phyloP scores from a whole-genome alignment of 2,329 filamentous ascomycete genomes.

The Cercospora sesami region DNA sequence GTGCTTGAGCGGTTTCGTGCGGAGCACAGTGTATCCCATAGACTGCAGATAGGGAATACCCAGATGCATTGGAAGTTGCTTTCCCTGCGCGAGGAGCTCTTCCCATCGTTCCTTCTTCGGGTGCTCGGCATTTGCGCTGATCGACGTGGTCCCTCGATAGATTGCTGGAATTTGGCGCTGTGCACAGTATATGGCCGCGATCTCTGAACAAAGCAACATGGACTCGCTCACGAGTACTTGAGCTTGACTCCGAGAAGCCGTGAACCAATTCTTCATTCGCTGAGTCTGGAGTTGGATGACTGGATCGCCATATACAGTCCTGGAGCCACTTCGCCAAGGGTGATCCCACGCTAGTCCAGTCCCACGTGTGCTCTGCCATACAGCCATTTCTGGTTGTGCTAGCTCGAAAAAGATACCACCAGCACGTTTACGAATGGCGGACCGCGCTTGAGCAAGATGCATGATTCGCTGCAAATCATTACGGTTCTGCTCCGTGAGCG shows the following conservation, averaged over 20 bases:
- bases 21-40: slow-evolving; percentile 46
- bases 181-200: slow-evolving; percentile 55
- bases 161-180: slow-evolving; percentile 54
- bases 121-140: slow-evolving; percentile 38
- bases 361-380: slow-evolving; percentile 39
- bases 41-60: slow-evolving; percentile 46
- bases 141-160: slow-evolving; percentile 46
- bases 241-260: slow-evolving; percentile 15
- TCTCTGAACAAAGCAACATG: slow-evolving; percentile 59
- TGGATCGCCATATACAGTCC: slow-evolving; percentile 47
- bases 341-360: slow-evolving; percentile 45
- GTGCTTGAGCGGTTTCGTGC: slow-evolving; percentile 53
- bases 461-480: slow-evolving; percentile 41
- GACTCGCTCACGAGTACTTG: slow-evolving; percentile 45
- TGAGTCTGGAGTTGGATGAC: slow-evolving; percentile 43
- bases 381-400: slow-evolving; percentile 35
- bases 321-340: slow-evolving; percentile 42
- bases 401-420: slow-evolving; percentile 43
- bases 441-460: slow-evolving; percentile 39
- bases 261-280: slow-evolving; percentile 40
- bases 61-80: slow-evolving; percentile 42
- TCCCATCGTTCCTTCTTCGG: slow-evolving; percentile 38
- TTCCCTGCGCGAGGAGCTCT: slow-evolving; percentile 40
- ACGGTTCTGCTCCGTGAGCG: slow-evolving; percentile 31
- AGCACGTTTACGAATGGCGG: slow-evolving; percentile 37